These are phyloP conservation scores for Gynostemma pentaphyllum DNA, from an alignment of 306 rosid species.

Conservation along the genomic window DNA sequence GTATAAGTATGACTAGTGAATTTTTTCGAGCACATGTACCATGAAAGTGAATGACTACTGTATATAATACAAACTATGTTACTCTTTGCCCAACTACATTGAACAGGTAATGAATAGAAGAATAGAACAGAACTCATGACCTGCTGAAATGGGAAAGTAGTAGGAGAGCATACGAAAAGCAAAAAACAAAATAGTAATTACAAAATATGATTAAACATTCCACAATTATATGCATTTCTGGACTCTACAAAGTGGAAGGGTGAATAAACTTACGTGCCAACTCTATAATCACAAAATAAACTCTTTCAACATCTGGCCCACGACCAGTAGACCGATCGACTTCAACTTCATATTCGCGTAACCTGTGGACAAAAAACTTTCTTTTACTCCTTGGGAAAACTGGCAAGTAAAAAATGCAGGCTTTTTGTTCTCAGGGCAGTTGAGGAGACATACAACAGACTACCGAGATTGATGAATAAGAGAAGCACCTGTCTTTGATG, in stretches of 20 bases:
- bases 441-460: constrained; percentile 2
- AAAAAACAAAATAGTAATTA: neutral
- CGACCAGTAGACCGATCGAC: constrained; percentile 53
- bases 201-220: neutral
- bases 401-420: constrained; percentile 13
- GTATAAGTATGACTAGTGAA: too few species aligned
- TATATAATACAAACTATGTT: neutral
- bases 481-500: constrained; percentile 77
- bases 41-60: neutral
- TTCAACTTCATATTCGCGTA: constrained; percentile 80
- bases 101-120: neutral
- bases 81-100: neutral
- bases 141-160: neutral
- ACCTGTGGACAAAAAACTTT: constrained; percentile 29
- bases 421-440: neutral
- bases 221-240: neutral
- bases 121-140: neutral
- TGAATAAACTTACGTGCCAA: constrained; percentile 79
- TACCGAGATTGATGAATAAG: neutral
- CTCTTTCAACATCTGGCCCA: constrained; percentile 89
- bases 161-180: neutral
- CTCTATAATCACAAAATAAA: constrained; percentile 80
- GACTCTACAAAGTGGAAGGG: constrained; percentile 3
- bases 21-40: too few species aligned
- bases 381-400: neutral